Conservation (phyloP, 2,329 filamentous ascomycete species). For the Helminthosporium solani region DNA sequence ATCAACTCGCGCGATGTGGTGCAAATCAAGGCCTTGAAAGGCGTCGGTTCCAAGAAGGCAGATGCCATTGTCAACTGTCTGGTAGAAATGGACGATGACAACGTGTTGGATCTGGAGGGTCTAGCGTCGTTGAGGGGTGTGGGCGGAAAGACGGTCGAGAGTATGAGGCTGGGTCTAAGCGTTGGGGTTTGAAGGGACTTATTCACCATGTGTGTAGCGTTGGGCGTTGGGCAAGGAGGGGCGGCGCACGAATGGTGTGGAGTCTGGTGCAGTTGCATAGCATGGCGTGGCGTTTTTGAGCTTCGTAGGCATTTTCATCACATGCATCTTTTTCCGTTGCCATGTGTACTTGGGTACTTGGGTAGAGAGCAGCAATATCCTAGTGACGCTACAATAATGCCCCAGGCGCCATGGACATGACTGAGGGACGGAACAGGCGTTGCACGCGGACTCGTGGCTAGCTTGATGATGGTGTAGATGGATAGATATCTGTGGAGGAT, state of each 20-base stretch:
- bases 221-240: not conserved
- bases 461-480: too few species aligned
- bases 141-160: slow-evolving; percentile 52
- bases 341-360: too few species aligned
- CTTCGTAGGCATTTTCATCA: not conserved
- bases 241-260: not conserved
- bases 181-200: slow-evolving; percentile 31
- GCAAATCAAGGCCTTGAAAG: slow-evolving; percentile 66
- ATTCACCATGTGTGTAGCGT: too few species aligned
- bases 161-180: slow-evolving; percentile 48
- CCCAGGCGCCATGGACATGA: too few species aligned
- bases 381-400: too few species aligned
- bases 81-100: slow-evolving; percentile 48
- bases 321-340: too few species aligned
- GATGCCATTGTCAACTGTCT: slow-evolving; percentile 52
- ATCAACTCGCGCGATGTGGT: slow-evolving; percentile 71
- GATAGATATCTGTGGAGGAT: too few species aligned
- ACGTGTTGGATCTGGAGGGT: slow-evolving; percentile 45
- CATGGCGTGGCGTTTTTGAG: slow-evolving; percentile 1
- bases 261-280: not conserved
- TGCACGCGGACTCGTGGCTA: too few species aligned
- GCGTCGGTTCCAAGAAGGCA: slow-evolving; percentile 73
- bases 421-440: too few species aligned
- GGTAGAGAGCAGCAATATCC: too few species aligned
- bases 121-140: slow-evolving; percentile 52